phyloP scores from a whole-genome alignment of 148 eudicot species.

The Agrostemma githago region DNA sequence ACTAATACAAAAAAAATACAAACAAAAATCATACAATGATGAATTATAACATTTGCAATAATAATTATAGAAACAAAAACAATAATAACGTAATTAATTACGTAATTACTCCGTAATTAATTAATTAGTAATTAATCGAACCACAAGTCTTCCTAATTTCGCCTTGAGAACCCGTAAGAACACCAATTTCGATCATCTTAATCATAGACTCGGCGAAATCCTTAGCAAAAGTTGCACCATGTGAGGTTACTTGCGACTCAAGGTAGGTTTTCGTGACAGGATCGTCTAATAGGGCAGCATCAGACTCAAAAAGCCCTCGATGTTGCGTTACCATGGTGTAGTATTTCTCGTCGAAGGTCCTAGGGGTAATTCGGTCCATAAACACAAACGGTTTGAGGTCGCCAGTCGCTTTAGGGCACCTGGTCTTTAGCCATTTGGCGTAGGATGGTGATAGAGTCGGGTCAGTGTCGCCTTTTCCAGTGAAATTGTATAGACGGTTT shows the following conservation, averaged over 20 bases:
- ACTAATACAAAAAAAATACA: neutral
- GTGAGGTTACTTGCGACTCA: constrained; percentile 19
- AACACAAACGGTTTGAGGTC: constrained; percentile 27
- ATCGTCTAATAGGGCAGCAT: constrained; percentile 48
- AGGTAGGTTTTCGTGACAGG: constrained; percentile 32
- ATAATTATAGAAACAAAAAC: neutral
- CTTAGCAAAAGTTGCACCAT: constrained; percentile 30
- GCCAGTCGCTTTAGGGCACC: constrained; percentile 26
- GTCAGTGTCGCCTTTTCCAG: constrained; percentile 51
- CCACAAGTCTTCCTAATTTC: constrained; percentile 31
- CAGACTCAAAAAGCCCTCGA: constrained; percentile 51
- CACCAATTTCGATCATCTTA: constrained; percentile 22
- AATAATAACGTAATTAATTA: neutral
- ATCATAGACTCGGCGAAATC: constrained; percentile 37
- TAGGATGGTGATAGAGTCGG: constrained; percentile 43
- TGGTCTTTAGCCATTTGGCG: constrained; percentile 24
- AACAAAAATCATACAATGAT: no score
- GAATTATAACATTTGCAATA: neutral
- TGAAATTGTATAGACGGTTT: constrained; percentile 56
- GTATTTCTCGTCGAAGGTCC: constrained; percentile 39
- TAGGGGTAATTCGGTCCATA: constrained; percentile 47
- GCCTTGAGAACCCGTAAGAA: constrained; percentile 26
- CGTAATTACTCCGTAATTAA: neutral
- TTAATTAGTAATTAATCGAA: constrained; percentile 16
- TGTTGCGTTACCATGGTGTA: constrained; percentile 39